Percentiles rank a stretch among this genome's conserved stretches.
These are phyloP conservation scores for Podospora pseudopauciseta DNA, from an alignment of 495 filamentous ascomycete genomes.

Conservation along the genomic window DNA sequence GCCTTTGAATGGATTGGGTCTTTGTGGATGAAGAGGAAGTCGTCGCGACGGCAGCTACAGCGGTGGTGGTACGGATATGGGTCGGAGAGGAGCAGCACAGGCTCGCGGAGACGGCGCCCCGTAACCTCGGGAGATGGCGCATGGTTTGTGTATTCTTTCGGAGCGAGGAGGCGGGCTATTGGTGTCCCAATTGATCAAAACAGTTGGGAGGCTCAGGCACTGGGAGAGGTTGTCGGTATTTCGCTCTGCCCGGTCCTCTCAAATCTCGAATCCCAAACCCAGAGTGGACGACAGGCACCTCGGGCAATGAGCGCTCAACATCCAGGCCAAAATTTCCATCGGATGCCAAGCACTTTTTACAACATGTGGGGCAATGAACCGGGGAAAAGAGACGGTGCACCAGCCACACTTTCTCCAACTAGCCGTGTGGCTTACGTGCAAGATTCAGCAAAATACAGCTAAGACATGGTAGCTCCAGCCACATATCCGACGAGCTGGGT, in stretches of 20 bases:
- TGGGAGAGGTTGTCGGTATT: background rate
- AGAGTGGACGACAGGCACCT: conserved; percentile 3
- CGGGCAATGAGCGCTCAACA: background rate
- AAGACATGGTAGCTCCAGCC: background rate
- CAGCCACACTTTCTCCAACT: conserved; percentile 12
- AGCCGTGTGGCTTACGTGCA: conserved; percentile 12
- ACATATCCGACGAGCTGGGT: background rate
- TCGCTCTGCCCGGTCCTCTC: background rate
- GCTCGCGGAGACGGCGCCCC: conserved; percentile 22
- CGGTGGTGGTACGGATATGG: conserved; percentile 19
- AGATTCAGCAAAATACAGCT: too few species aligned
- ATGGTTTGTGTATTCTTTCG: conserved; percentile 15
- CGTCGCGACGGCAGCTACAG: conserved; percentile 9
- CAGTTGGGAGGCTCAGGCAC: background rate
- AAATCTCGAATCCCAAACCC: background rate
- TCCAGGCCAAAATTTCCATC: conserved; percentile 6
- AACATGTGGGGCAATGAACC: conserved; percentile 5
- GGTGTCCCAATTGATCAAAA: conserved; percentile 13
- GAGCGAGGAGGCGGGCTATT: background rate
- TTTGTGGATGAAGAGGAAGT: background rate
- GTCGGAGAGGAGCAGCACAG: conserved; percentile 21
- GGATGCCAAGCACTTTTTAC: background rate
- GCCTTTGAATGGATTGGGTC: conserved; percentile 11
- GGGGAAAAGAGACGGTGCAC: background rate
- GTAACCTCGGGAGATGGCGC: conserved; percentile 33